A percentile compares a stretch with the other conserved stretches of the same genome.
phyloP scores from a whole-genome alignment of 2,329 filamentous ascomycete genomes.

The Cordyceps tenuipes region DNA sequence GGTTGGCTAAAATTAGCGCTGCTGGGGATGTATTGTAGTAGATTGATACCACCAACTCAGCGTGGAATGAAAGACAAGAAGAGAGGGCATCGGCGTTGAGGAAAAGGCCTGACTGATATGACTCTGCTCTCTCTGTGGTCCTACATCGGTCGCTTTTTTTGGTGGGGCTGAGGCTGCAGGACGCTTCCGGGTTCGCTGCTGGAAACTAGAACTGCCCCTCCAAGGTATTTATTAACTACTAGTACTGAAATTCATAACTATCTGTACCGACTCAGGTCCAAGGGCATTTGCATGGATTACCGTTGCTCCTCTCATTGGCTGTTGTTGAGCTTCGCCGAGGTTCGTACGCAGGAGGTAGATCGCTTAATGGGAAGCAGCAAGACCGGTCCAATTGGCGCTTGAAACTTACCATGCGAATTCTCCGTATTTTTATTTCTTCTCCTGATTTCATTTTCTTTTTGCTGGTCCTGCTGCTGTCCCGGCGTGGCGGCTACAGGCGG shows the following conservation, averaged over 20 bases:
- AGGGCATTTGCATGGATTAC: background rate
- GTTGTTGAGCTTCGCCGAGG: background rate
- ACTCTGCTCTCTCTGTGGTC: slow-evolving; percentile 7
- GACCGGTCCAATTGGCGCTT: no score
- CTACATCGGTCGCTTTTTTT: slow-evolving; percentile 20
- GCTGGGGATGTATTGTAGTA: background rate
- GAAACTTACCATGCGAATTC: no score
- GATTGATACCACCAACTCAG: background rate
- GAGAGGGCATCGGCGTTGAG: background rate
- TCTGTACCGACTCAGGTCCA: no score
- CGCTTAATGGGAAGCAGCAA: no score
- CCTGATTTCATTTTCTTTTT: background rate
- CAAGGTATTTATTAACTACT: background rate
- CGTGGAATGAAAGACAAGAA: background rate
- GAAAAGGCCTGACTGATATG: background rate
- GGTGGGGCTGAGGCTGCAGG: slow-evolving; percentile 15
- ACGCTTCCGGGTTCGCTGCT: background rate
- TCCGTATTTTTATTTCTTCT: background rate
- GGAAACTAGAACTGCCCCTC: slow-evolving; percentile 14
- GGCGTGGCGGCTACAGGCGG: no score
- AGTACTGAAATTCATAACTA: no score
- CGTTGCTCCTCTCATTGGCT: slow-evolving; percentile 1
- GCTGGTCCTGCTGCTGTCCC: no score
- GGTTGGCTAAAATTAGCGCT: background rate
- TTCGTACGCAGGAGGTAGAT: no score